These are phyloP conservation scores for Epithemia pelagica DNA, from an alignment of 108 stramenopile genomes.

Conservation along the genomic window DNA sequence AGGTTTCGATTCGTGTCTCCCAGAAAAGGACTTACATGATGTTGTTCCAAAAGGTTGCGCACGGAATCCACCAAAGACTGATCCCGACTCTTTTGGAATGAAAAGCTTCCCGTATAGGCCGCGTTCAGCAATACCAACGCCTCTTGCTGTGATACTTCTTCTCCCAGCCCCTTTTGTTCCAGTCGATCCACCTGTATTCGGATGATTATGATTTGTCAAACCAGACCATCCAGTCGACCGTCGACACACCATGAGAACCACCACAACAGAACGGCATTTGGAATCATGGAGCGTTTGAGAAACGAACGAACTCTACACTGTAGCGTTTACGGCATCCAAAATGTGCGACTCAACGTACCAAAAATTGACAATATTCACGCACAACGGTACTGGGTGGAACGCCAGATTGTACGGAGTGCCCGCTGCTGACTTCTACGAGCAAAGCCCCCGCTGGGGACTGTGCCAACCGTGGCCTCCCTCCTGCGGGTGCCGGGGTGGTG, in stretches of 20 bases:
- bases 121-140: neutral
- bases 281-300: no score
- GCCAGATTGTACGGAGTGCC: slow-evolving; percentile 22
- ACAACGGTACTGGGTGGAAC: slow-evolving; percentile 37
- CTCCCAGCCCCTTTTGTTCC: neutral
- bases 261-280: no score
- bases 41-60: neutral
- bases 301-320: no score
- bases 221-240: no score
- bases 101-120: neutral
- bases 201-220: no score
- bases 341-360: slow-evolving; percentile 50
- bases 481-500: neutral
- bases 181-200: neutral
- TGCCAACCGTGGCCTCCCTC: slow-evolving; percentile 4
- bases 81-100: neutral
- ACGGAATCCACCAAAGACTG: slow-evolving; percentile 7
- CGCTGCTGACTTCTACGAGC: slow-evolving; percentile 30
- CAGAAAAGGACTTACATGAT: slow-evolving; percentile 14
- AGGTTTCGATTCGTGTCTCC: no score
- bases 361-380: slow-evolving; percentile 28
- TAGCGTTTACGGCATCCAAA: no score
- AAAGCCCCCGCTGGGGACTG: slow-evolving; percentile 42
- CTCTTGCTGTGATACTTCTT: neutral
- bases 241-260: no score